These are phyloP conservation scores for Mycena latifolia DNA, from an alignment of 768 basidiomycete species.

Conservation along the genomic window DNA sequence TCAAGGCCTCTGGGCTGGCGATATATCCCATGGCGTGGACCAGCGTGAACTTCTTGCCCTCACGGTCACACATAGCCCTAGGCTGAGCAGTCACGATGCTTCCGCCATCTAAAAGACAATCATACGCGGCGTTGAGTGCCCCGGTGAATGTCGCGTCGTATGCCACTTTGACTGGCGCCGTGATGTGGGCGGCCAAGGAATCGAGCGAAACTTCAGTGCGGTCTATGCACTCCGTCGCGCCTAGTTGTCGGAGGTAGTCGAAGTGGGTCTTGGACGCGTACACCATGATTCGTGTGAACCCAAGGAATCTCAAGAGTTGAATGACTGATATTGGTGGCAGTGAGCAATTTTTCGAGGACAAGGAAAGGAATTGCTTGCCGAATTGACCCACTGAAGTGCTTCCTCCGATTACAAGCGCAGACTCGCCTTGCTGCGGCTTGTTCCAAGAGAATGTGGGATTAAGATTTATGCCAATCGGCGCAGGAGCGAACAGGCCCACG, in stretches of 20 bases:
- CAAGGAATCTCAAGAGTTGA: slow-evolving; percentile 54
- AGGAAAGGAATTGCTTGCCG: too few relatives aligned
- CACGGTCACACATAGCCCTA: not conserved
- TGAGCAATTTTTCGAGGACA: not conserved
- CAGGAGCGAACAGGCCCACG: slow-evolving; percentile 31
- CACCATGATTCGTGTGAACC: slow-evolving; percentile 52
- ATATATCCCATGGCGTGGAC: slow-evolving; percentile 8
- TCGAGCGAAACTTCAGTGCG: slow-evolving; percentile 17
- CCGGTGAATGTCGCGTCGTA: slow-evolving; percentile 2
- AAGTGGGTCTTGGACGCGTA: slow-evolving; percentile 52
- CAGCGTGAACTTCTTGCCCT: not conserved
- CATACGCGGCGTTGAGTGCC: slow-evolving; percentile 9
- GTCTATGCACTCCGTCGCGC: slow-evolving; percentile 50
- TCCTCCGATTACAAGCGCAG: too few relatives aligned
- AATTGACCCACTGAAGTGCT: too few relatives aligned
- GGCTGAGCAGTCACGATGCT: slow-evolving; percentile 1
- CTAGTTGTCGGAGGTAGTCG: slow-evolving; percentile 48
- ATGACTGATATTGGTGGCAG: slow-evolving; percentile 37
- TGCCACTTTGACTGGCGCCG: slow-evolving; percentile 16
- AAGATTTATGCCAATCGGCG: slow-evolving; percentile 29
- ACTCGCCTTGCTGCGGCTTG: too few relatives aligned
- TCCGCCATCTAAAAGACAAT: slow-evolving; percentile 3
- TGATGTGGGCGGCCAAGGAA: not conserved
- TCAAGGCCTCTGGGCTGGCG: slow-evolving; percentile 38
- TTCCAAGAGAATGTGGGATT: slow-evolving; percentile 33